Conservation (phyloP, 129 eudicot species). For the Saussurea involucrata region DNA sequence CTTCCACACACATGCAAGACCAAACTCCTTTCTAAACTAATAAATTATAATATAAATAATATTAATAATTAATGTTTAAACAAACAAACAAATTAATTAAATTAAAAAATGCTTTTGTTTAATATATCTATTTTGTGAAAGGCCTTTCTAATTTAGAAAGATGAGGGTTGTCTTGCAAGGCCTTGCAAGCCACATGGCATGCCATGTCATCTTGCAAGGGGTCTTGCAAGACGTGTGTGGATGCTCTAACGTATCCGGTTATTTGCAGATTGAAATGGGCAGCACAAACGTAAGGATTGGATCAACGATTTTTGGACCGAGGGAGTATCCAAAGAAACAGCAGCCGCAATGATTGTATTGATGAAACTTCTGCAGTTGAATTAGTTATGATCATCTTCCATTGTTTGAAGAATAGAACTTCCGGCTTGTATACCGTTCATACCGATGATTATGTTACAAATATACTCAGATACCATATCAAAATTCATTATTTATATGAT, state of each 20-base stretch:
- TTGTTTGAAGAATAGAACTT: not conserved
- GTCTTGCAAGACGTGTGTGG: too few relatives aligned
- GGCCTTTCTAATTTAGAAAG: too few relatives aligned
- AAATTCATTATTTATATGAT: not conserved
- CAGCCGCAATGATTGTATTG: not conserved
- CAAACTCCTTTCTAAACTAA: too few relatives aligned
- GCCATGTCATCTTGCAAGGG: too few relatives aligned
- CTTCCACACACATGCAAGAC: too few relatives aligned
- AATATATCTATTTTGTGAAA: too few relatives aligned
- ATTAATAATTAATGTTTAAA: too few relatives aligned
- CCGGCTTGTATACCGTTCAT: not conserved
- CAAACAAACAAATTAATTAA: too few relatives aligned
- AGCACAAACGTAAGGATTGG: constrained; percentile 90
- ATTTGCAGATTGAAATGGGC: constrained; percentile 86
- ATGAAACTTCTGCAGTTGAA: not conserved
- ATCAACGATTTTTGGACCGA: constrained; percentile 93
- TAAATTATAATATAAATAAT: too few relatives aligned
- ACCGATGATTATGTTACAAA: not conserved
- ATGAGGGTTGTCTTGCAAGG: too few relatives aligned
- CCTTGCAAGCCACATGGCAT: too few relatives aligned
- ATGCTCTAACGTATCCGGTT: constrained; percentile 1
- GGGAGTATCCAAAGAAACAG: constrained; percentile 68
- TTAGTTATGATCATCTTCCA: not conserved
- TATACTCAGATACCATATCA: not conserved
- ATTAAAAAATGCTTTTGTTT: too few relatives aligned